Base-by-base conservation (phyloP, 257 asterid species). In the Voacanga thouarsii region DNA sequence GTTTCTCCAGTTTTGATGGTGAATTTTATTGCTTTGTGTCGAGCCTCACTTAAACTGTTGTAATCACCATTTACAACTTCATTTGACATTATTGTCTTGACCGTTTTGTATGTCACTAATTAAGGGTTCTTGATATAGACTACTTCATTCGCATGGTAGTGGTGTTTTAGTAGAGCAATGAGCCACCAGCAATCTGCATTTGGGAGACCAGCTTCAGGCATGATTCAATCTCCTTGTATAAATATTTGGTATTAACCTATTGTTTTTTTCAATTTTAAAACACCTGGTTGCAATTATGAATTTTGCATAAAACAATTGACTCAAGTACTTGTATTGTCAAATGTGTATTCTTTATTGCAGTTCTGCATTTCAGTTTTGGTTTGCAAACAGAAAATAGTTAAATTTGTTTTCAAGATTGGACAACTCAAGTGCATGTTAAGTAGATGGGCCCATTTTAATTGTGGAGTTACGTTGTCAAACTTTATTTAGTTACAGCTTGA, bases 201-300 rank as follows among this genome's bases (percentile, higher is more conserved):
- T 71, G 75, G 75, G 75, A 71, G 75, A 71, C 75, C 75, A 47
- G 16, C 75, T 49, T 71, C 75, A 47, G 75, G 75, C 41, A 71
- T 47, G 44, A 37, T 71, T 71, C 72, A 28, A 67, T 71, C 60
- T 71, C 24, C 19, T 47, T 71, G 11, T 37, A 33, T 33, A 33
- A 33, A 14, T 44, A 49, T 75, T 73, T 80, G 37, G 57, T 50
- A 44, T 68, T 19, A 0, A 41, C 33, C 19, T 39, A 23, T 41
- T 68, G 30, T 16, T 21, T 4, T 44, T 41, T 68, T 19, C 16
- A 39, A 68, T 68, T 68, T 30, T 68, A 23, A 41, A 53, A 41
- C 49, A 41, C 18, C 53, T 41, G 21, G 12, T 21, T 18, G 71
- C 43, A 59, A 12, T 61, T 26, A 63, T 15, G 8, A 39, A 14